Evolutionary conservation across 202 grass and related monocot species (phyloP).

Genomic region (Schoenoplectus triqueter): DNA sequence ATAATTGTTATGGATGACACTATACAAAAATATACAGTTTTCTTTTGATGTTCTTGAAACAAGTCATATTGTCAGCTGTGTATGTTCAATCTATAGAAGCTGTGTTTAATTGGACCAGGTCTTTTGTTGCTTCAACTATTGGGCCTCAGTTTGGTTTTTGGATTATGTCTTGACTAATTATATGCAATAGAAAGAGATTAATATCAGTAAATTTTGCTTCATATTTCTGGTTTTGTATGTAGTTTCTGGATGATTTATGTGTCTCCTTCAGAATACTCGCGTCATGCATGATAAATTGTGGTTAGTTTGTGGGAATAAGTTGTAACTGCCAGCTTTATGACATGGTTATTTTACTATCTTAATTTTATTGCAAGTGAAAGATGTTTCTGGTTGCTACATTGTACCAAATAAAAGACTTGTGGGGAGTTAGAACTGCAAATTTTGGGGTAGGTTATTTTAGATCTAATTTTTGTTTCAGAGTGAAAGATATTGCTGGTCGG

Average conservation of each 20-base stretch:
- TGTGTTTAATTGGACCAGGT: not conserved
- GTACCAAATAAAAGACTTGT: constrained; percentile 10
- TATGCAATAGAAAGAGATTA: not conserved
- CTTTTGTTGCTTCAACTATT: constrained; percentile 6
- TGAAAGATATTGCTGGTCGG: constrained; percentile 11
- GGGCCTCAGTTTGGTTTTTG: not conserved
- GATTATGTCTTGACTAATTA: constrained; percentile 11
- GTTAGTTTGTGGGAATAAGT: not conserved
- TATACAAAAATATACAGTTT: constrained; percentile 21
- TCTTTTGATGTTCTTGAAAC: too few relatives aligned
- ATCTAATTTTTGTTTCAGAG: not conserved
- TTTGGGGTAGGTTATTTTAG: not conserved
- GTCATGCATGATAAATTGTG: not conserved
- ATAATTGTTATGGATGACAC: constrained; percentile 27
- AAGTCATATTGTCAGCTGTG: not conserved
- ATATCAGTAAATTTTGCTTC: not conserved
- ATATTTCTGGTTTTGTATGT: not conserved
- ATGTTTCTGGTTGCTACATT: constrained; percentile 5
- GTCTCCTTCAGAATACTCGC: not conserved
- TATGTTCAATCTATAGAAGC: not conserved
- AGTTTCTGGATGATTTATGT: not conserved
- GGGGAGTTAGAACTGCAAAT: not conserved
- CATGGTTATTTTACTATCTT: constrained; percentile 14
- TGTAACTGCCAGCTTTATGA: not conserved
- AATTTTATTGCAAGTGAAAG: constrained; percentile 1